Conservation (phyloP, 2,329 filamentous ascomycete genomes). For the Cladosporium phlei region DNA sequence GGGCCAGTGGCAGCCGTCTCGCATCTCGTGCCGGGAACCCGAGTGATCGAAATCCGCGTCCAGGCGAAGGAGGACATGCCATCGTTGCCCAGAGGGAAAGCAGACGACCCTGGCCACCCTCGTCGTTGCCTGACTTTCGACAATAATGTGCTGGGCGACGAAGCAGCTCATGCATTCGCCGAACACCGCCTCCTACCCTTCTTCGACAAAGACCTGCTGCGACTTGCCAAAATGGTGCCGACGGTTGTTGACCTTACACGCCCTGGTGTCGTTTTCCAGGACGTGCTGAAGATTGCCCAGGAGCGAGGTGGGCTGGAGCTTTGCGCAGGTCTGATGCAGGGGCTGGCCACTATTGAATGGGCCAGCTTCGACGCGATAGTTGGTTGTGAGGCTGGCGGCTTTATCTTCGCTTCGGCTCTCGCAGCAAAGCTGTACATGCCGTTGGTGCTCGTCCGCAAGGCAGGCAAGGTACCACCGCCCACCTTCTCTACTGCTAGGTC, state of each 20-base stretch:
- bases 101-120: not conserved
- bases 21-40: constrained; percentile 51
- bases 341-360: constrained; percentile 47
- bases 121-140: not conserved
- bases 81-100: not conserved
- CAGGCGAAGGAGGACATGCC: constrained; percentile 34
- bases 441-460: constrained; percentile 50
- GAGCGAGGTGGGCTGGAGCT: constrained; percentile 48
- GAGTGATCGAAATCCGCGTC: constrained; percentile 52
- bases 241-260: constrained; percentile 49
- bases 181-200: not conserved
- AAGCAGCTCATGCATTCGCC: not conserved
- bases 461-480: constrained; percentile 57
- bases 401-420: constrained; percentile 52
- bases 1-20: constrained; percentile 52
- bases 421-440: constrained; percentile 39
- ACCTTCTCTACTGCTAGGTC: constrained; percentile 46
- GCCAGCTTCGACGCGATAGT: constrained; percentile 41
- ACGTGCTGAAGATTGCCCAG: constrained; percentile 54
- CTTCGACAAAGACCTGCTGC: constrained; percentile 38
- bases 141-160: not conserved
- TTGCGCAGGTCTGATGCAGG: constrained; percentile 48
- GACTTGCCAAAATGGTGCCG: constrained; percentile 49
- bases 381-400: constrained; percentile 56
- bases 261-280: constrained; percentile 50